Conservation (phyloP, 2,329 filamentous ascomycete genomes). For the Calcarisporium arbuscula region DNA sequence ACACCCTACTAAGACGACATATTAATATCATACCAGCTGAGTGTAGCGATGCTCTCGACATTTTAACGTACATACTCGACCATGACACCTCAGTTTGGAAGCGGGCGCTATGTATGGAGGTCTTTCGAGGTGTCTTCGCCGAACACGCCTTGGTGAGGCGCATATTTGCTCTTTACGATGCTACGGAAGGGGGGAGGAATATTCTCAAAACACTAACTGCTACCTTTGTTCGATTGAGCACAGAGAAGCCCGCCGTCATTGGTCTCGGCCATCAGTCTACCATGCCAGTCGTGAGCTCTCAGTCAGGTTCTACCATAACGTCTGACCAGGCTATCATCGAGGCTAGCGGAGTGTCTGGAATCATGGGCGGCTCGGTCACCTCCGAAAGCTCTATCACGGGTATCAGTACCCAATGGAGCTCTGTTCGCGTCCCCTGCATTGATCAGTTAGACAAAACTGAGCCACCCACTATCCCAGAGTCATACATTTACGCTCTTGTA, state of each 20-base stretch:
- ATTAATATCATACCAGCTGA: constrained; percentile 68
- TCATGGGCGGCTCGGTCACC: constrained; percentile 68
- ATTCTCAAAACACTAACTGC: constrained; percentile 79
- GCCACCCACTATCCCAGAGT: constrained; percentile 76
- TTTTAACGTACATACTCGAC: constrained; percentile 81
- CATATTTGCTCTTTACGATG: constrained; percentile 77
- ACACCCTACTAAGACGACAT: constrained; percentile 73
- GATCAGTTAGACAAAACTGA: constrained; percentile 93
- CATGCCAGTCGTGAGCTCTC: constrained; percentile 57
- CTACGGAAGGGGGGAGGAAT: constrained; percentile 61
- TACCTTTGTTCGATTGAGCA: constrained; percentile 84
- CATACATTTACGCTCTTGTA: constrained; percentile 86
- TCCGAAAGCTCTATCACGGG: constrained; percentile 64
- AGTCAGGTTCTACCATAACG: constrained; percentile 48
- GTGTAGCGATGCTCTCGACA: constrained; percentile 73
- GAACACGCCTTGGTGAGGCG: constrained; percentile 72
- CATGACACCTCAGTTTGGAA: constrained; percentile 83
- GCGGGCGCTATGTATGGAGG: constrained; percentile 81
- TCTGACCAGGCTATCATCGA: constrained; percentile 85
- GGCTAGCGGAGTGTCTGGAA: constrained; percentile 78
- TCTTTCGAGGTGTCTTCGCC: constrained; percentile 78
- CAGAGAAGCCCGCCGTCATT: constrained; percentile 83
- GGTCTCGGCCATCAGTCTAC: constrained; percentile 86
- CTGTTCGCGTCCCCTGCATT: constrained; percentile 78
- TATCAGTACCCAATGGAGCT: constrained; percentile 89